Percentiles rank a stretch among this genome's conserved stretches.
phyloP scores from a whole-genome alignment of 768 basidiomycete species.

The Suillus subalutaceus region DNA sequence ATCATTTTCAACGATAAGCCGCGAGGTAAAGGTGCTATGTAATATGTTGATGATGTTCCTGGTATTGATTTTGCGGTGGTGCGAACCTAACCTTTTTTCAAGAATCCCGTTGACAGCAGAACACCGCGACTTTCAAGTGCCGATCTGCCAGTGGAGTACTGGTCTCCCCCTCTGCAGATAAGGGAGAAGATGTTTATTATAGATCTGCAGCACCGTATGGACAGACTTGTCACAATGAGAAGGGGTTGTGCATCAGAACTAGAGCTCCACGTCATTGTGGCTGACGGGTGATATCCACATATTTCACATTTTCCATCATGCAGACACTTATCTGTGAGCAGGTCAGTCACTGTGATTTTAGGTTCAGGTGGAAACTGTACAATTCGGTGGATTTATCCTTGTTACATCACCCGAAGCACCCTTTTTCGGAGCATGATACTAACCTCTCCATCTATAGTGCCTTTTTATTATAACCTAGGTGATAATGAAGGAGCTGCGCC shows the following conservation, averaged over 20 bases:
- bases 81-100: constrained; percentile 5
- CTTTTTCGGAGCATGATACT: background rate
- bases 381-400: background rate
- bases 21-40: background rate
- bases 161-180: background rate
- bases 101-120: background rate
- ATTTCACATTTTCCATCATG: background rate
- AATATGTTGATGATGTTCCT: background rate
- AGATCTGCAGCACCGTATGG: background rate
- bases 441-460: background rate
- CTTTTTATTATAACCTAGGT: background rate
- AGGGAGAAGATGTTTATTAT: background rate
- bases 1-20: constrained; percentile 2
- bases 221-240: background rate
- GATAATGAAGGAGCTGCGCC: background rate
- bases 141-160: background rate
- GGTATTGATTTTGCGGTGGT: background rate
- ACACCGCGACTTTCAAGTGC: background rate
- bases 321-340: background rate
- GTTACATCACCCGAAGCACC: background rate
- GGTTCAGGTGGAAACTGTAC: background rate
- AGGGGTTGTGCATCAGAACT: background rate
- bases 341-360: background rate
- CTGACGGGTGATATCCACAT: background rate
- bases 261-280: background rate